Evolutionary conservation across 2,329 filamentous ascomycete species (phyloP), one percentile per base, ranked within the genome.

Genomic region (Fusarium sp.): DNA sequence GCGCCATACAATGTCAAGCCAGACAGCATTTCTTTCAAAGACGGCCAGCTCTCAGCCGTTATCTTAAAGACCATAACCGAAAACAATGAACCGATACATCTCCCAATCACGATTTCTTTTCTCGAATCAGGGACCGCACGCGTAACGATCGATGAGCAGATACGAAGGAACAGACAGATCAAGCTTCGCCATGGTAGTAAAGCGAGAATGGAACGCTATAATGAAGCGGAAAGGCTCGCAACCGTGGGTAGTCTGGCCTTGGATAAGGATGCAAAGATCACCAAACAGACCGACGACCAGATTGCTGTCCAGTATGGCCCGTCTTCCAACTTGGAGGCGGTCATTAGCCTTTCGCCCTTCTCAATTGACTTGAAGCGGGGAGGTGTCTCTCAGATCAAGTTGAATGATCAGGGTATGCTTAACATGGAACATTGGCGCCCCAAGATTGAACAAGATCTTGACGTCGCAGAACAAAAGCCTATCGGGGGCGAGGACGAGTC

Each of bases 351-450:
- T 75, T 85, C 89, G 3, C 96, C 96, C 1, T 97, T 98, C 70
- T 86, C 86, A 37, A 86, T 98, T 55, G 91, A 97, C 49, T 99
- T 99, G 78, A 91, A 91, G 80, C 87, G 94, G 42, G 92, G 96
- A 73, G 94, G 92, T 2, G 84, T 88, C 70, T 91, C 91, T 0
- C 93, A 98, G 65, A 86, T 99, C 79, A 93, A 91, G 76, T 85
- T 99, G 80, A 99, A 99, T 76, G 90, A 94, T 72, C 89, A 91
- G n/a, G 95, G 95, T 2, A 83, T 97, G 67, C 79, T 99, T 79
- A 98, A 98, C 75, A 81, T 98, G 78, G 96, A 99, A 79, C 96
- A 99, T 78, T 99, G 96, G 96, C 86, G 96, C 64, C 86, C 91
- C 44, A 97, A 97, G 86, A 81, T 93, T n/a, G 94, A 97, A 31